phyloP scores from a whole-genome alignment of 306 rosid genomes.

The Gastrolobium bilobum region DNA sequence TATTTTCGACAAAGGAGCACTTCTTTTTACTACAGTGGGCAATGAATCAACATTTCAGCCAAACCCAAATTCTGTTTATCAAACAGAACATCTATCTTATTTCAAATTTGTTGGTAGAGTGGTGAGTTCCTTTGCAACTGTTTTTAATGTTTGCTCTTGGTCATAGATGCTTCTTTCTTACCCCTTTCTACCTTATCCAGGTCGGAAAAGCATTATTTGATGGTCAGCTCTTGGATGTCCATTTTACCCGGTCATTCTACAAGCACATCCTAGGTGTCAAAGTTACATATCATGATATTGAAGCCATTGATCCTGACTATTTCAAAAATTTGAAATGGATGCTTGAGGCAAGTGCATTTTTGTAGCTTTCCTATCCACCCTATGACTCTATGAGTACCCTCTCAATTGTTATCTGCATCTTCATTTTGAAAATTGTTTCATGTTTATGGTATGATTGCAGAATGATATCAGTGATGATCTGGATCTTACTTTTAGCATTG shows the following conservation, averaged over 20 bases:
- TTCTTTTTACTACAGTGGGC: constrained; percentile 95
- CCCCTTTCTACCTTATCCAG: constrained; percentile 56
- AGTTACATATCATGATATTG: constrained; percentile 98
- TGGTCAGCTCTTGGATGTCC: constrained; percentile 96
- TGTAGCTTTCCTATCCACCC: background rate
- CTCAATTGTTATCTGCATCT: constrained; percentile 13
- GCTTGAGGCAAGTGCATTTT: constrained; percentile 77
- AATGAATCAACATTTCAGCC: constrained; percentile 97
- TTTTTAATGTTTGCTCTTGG: constrained; percentile 35
- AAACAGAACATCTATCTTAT: constrained; percentile 97
- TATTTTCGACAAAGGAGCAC: constrained; percentile 96
- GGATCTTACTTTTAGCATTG: constrained; percentile 96
- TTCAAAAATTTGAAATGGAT: constrained; percentile 92
- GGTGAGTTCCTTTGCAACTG: constrained; percentile 69
- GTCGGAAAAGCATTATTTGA: constrained; percentile 97
- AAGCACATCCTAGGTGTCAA: constrained; percentile 90
- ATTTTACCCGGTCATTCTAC: constrained; percentile 96
- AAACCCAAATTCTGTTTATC: constrained; percentile 95
- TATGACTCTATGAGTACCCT: background rate
- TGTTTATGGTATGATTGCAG: constrained; percentile 57
- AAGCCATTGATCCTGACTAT: constrained; percentile 97
- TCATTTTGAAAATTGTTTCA: constrained; percentile 39
- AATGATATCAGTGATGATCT: constrained; percentile 83
- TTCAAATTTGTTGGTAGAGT: constrained; percentile 98
- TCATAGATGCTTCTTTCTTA: constrained; percentile 44